Conservation (phyloP, 1,139 yeast genomes). For the Kluyveromyces sp. region DNA sequence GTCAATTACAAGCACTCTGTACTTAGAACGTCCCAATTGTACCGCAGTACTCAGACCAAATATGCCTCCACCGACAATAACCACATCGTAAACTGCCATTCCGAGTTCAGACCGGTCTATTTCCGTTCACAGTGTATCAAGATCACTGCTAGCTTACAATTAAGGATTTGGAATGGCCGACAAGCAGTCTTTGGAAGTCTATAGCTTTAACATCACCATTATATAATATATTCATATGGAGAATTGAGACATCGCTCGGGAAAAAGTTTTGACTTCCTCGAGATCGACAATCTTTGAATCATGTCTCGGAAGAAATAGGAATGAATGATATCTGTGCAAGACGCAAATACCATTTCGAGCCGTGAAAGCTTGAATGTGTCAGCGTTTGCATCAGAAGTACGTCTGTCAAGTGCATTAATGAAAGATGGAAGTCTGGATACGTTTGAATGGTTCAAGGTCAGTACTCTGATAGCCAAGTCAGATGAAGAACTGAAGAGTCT, state of each 20-base stretch:
- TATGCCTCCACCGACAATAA: constrained; percentile 31
- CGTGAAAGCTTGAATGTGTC: no score
- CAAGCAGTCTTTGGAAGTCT: no score
- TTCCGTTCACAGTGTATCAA: no score
- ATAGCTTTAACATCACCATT: no score
- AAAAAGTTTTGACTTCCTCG: not conserved
- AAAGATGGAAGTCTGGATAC: not conserved
- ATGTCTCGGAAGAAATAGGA: not conserved
- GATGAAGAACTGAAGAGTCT: not conserved
- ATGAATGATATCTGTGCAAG: no score
- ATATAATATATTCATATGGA: not conserved
- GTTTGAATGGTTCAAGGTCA: not conserved
- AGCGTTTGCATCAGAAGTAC: no score
- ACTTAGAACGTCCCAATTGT: constrained; percentile 28
- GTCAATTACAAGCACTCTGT: constrained; percentile 35
- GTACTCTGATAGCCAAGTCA: not conserved
- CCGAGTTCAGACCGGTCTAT: no score
- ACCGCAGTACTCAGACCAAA: constrained; percentile 38
- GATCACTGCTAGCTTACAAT: no score
- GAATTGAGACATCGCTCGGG: not conserved
- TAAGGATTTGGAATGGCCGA: no score
- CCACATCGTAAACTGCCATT: constrained; percentile 7
- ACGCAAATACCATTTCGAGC: no score
- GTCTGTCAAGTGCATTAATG: no score
- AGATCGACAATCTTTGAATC: not conserved